Evolutionary conservation across 495 filamentous ascomycete species (phyloP).

Genomic region (Daldinia concentrica): DNA sequence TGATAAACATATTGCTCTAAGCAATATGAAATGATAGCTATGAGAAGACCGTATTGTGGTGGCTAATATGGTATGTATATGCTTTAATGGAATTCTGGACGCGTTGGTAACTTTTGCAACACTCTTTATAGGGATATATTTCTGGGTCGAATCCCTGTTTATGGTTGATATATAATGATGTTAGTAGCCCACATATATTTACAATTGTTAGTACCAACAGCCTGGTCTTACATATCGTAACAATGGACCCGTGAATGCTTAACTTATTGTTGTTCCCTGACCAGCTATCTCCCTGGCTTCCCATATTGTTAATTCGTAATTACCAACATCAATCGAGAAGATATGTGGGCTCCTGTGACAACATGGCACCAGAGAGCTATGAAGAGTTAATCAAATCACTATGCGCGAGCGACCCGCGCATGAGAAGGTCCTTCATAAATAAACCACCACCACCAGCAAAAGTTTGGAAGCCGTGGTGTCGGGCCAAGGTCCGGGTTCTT

Average conservation of each 20-base stretch:
- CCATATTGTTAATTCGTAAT: not conserved
- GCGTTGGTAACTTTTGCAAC: no score
- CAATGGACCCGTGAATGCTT: no score
- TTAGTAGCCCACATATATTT: not conserved
- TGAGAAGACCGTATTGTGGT: no score
- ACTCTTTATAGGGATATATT: no score
- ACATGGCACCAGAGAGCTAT: not conserved
- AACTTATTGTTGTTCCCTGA: no score
- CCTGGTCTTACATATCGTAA: not conserved
- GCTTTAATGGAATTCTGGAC: no score
- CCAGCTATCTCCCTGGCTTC: not conserved
- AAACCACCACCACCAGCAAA: not conserved
- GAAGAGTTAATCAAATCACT: not conserved
- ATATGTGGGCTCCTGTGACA: not conserved
- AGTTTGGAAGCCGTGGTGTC: conserved; percentile 1
- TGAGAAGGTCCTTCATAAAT: not conserved
- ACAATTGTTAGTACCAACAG: not conserved
- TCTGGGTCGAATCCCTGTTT: not conserved
- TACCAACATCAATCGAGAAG: not conserved
- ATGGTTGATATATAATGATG: not conserved
- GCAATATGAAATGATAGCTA: no score
- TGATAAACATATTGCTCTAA: no score
- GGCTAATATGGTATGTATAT: no score
- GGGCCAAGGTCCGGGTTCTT: not conserved
- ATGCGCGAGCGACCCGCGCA: not conserved